Evolutionary conservation across 768 basidiomycete genomes (phyloP), one percentile per base, ranked within the genome.

Genomic region (Dentipellis sp.): DNA sequence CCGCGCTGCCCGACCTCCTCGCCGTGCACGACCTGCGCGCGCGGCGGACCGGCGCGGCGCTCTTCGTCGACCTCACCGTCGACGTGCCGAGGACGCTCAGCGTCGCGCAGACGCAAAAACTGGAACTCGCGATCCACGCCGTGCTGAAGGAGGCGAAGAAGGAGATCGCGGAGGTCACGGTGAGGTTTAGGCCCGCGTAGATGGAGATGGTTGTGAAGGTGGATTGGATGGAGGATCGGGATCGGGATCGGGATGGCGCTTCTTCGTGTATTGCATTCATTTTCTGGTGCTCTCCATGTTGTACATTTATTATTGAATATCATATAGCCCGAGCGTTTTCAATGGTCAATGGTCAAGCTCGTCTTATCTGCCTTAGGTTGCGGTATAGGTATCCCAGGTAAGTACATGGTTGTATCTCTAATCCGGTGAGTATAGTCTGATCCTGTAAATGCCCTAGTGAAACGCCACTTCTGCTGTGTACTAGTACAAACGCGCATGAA

Each of bases 51-150:
- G 88, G 93, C 34, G 91, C 93, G 9, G 69, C 86, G 58, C 81
- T 94, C 58, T 86, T 83, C 55, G 86, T 97, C 7, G 91, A 97
- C 69, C 73, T 97, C 52, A 80, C 78, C 4, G 88, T 86, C 34
- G 78, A 82, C 36, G 88, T 98, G 0, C 78, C 85, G 14, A 70
- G 72, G 7, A 55, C 66, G 7, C 70, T 84, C 65, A 83, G 81
- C 6, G 79, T 92, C 11, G 66, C 68, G 14, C 80, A 85, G 17
- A 75, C 81, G 2, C 78, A 78, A 49, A 65, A 68, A 21, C 69
- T 95, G 19, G 88, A 95, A 67, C 69, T 72, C 38, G 69, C 74
- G 59, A 90, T 97, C 45, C 65, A 72, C 29, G 66, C 66, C 50
- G 74, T 76, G 39, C 71, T 92, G 52, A 82, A 75, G 67, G 68